Percentiles rank a stretch among this genome's conserved stretches.
phyloP scores from a whole-genome alignment of 345 rosid species.

The Brassica cretica region DNA sequence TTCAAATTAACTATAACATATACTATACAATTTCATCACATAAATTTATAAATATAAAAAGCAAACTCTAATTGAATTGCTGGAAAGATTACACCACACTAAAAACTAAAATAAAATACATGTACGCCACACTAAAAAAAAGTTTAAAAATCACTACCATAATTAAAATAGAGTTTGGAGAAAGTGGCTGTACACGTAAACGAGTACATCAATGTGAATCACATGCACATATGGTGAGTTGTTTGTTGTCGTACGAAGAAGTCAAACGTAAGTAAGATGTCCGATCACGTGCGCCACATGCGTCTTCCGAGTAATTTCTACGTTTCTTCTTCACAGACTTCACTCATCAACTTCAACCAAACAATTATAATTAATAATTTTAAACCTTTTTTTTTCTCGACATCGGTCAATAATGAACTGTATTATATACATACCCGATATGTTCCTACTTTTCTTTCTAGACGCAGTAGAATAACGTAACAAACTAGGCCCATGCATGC shows the following conservation, averaged over 20 bases:
- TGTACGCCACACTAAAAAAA: not conserved
- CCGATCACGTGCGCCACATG: slow-evolving; percentile 31
- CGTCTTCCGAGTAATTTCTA: not conserved
- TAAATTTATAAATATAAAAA: not conserved
- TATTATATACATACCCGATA: not conserved
- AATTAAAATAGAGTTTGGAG: not conserved
- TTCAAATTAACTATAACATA: not conserved
- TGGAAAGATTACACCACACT: not conserved
- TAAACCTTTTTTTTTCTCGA: not conserved
- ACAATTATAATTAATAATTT: not conserved
- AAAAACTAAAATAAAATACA: not conserved
- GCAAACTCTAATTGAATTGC: not conserved
- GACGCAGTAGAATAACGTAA: not conserved
- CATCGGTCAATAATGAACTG: slow-evolving; percentile 1
- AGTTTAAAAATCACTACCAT: not conserved
- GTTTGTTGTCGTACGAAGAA: slow-evolving; percentile 17
- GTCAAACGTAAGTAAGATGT: slow-evolving; percentile 20
- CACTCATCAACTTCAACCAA: too few species aligned
- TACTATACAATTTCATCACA: not conserved
- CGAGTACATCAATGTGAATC: slow-evolving; percentile 35
- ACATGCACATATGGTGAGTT: slow-evolving; percentile 17
- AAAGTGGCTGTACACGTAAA: slow-evolving; percentile 13
- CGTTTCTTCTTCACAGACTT: not conserved
- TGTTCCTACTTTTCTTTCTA: not conserved
- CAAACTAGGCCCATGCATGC: slow-evolving; percentile 13